These are phyloP conservation scores for Arachnopeziza araneosa DNA, from an alignment of 2,329 filamentous ascomycete genomes.

Conservation along the genomic window DNA sequence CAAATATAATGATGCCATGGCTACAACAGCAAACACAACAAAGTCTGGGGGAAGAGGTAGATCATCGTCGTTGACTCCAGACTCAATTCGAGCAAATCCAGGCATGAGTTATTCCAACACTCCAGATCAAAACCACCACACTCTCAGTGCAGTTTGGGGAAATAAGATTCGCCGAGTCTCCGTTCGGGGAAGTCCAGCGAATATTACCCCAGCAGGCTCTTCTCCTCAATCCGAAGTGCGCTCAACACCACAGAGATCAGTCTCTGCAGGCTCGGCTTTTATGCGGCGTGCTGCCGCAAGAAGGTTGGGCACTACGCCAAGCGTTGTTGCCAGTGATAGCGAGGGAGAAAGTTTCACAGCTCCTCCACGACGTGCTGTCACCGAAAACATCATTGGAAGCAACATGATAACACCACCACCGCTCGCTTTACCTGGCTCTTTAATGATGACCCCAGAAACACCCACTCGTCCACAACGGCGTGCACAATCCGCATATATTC, in stretches of 20 bases:
- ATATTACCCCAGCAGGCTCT: slow-evolving; percentile 4
- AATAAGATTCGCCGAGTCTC: slow-evolving; percentile 20
- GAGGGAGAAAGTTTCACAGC: slow-evolving; percentile 19
- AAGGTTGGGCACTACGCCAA: slow-evolving; percentile 15
- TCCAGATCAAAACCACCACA: slow-evolving; percentile 20
- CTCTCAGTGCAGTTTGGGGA: slow-evolving; percentile 13
- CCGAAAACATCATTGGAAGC: slow-evolving; percentile 1
- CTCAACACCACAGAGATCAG: slow-evolving; percentile 35
- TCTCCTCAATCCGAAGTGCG: slow-evolving; percentile 10
- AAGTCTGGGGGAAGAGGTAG: slow-evolving; percentile 11
- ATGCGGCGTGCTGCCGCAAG: slow-evolving; percentile 34
- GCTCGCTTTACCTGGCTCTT: slow-evolving; percentile 10
- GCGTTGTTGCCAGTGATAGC: slow-evolving; percentile 24
- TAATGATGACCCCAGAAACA: slow-evolving; percentile 15
- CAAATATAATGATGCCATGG: slow-evolving; percentile 29
- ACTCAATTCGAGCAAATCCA: slow-evolving; percentile 12
- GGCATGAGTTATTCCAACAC: slow-evolving; percentile 14
- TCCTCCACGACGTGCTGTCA: slow-evolving; percentile 5
- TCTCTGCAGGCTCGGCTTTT: slow-evolving; percentile 43
- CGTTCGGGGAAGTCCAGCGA: slow-evolving; percentile 14
- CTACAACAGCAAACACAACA: slow-evolving; percentile 8
- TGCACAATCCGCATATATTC: slow-evolving; percentile 21
- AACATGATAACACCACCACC: slow-evolving; percentile 4
- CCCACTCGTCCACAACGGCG: slow-evolving; percentile 18
- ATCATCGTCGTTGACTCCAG: slow-evolving; percentile 25